A percentile compares a stretch with the other conserved stretches of the same genome.
Evolutionary conservation across 805 yeast species (phyloP).

Genomic region (Cyberlindnera suaveolens): DNA sequence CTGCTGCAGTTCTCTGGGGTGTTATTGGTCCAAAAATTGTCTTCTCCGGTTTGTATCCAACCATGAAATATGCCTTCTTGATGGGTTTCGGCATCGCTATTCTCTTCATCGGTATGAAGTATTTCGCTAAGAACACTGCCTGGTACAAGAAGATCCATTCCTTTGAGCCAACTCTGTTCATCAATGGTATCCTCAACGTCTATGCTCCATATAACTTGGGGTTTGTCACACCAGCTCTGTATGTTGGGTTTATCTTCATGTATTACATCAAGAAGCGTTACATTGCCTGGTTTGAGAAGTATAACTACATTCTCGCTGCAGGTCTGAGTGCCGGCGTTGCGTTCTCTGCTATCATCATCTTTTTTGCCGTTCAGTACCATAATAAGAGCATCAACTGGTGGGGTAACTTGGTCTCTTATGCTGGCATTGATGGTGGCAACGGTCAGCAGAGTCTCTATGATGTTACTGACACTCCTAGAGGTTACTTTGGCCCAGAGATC

Average conservation of each 20-base stretch:
- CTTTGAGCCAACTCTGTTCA: conserved; percentile 43
- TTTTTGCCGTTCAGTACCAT: conserved; percentile 44
- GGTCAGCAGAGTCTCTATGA: conserved; percentile 19
- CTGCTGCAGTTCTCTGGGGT: conserved; percentile 41
- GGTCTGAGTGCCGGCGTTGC: conserved; percentile 61
- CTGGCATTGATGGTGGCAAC: conserved; percentile 32
- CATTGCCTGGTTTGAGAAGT: conserved; percentile 48
- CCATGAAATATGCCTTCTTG: conserved; percentile 57
- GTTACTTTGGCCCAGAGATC: conserved; percentile 19
- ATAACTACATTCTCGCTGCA: conserved; percentile 46
- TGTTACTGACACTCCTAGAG: conserved; percentile 8
- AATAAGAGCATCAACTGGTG: conserved; percentile 48
- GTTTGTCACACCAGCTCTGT: conserved; percentile 26
- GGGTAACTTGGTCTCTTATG: conserved; percentile 45
- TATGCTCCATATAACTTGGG: conserved; percentile 48
- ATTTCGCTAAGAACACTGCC: conserved; percentile 17
- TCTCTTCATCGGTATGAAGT: conserved; percentile 24
- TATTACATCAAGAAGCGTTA: conserved; percentile 32
- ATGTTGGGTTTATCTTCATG: conserved; percentile 37
- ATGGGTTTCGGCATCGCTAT: conserved; percentile 39
- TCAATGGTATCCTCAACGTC: conserved; percentile 41
- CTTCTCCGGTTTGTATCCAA: conserved; percentile 53
- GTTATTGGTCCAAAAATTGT: conserved; percentile 52
- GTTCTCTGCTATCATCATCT: conserved; percentile 42
- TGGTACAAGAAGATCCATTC: conserved; percentile 6